Percentiles rank a stretch among this genome's conserved stretches.
Conservation (phyloP, 805 yeast species). For the Yarrowia osloensis region DNA sequence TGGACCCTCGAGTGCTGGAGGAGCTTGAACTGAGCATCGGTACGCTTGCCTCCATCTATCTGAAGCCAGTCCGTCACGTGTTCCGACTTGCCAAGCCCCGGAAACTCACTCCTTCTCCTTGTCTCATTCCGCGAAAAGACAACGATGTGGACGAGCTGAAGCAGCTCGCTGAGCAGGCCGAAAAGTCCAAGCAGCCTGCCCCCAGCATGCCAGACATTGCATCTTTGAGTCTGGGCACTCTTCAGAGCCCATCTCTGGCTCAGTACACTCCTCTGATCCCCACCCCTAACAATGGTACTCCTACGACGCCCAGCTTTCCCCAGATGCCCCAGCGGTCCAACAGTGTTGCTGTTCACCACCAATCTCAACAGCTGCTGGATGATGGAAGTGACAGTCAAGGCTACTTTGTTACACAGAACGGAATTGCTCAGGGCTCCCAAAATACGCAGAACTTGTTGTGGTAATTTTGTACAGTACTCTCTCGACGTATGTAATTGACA, state of each 20-base stretch:
- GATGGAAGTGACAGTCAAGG: slow-evolving; percentile 32
- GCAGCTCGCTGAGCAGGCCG: slow-evolving; percentile 28
- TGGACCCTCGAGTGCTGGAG: slow-evolving; percentile 70
- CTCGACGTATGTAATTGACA: not conserved
- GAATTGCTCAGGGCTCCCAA: slow-evolving; percentile 16
- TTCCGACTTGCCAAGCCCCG: slow-evolving; percentile 65
- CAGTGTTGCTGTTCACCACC: slow-evolving; percentile 17
- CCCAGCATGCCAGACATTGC: slow-evolving; percentile 9
- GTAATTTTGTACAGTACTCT: not conserved
- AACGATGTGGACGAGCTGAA: slow-evolving; percentile 23
- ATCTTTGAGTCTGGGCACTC: not conserved
- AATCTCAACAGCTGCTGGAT: slow-evolving; percentile 19
- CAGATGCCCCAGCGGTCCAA: slow-evolving; percentile 18
- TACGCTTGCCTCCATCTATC: slow-evolving; percentile 75
- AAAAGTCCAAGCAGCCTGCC: slow-evolving; percentile 10
- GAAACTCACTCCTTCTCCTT: slow-evolving; percentile 53
- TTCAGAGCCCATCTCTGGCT: slow-evolving; percentile 9
- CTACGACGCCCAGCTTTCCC: slow-evolving; percentile 21
- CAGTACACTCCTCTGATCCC: slow-evolving; percentile 18
- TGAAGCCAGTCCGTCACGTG: slow-evolving; percentile 80
- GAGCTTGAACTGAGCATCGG: slow-evolving; percentile 84
- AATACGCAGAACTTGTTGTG: slow-evolving; percentile 18
- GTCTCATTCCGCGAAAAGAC: slow-evolving; percentile 43
- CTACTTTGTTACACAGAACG: slow-evolving; percentile 26
- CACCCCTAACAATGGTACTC: not conserved